phyloP scores from a whole-genome alignment of 495 filamentous ascomycete species.

The Aspergillus incahuasiensis region DNA sequence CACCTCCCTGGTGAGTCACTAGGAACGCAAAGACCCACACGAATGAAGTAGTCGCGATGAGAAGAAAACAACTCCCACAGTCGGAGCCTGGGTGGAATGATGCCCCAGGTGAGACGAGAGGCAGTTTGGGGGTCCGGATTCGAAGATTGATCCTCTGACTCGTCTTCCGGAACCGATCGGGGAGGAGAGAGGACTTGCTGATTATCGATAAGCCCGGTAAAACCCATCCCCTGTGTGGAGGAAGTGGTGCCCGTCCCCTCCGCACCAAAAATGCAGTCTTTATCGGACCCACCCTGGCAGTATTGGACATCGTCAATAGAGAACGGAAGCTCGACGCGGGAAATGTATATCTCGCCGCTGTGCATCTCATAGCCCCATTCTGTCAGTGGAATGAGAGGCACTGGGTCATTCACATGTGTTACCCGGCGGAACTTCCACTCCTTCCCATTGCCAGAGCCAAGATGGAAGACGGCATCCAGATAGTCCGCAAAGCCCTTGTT shows the following conservation, averaged over 20 bases:
- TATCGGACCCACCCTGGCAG: slow-evolving; percentile 69
- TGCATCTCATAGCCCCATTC: slow-evolving; percentile 89
- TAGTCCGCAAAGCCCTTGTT: slow-evolving; percentile 68
- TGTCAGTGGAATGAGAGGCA: slow-evolving; percentile 76
- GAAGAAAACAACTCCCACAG: slow-evolving; percentile 92
- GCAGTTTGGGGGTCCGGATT: slow-evolving; percentile 18
- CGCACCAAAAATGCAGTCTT: slow-evolving; percentile 60
- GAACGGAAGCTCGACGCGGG: slow-evolving; percentile 63
- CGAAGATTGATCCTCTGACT: not conserved
- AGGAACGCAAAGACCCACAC: slow-evolving; percentile 84
- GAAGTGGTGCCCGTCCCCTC: slow-evolving; percentile 17
- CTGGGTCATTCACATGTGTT: slow-evolving; percentile 82
- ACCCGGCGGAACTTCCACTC: slow-evolving; percentile 62
- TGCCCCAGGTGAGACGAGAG: slow-evolving; percentile 28
- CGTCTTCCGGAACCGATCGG: not conserved
- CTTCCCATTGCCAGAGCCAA: slow-evolving; percentile 29
- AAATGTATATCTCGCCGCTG: slow-evolving; percentile 81
- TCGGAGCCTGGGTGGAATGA: slow-evolving; percentile 60
- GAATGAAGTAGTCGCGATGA: slow-evolving; percentile 95
- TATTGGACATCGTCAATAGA: slow-evolving; percentile 58
- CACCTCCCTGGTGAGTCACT: slow-evolving; percentile 55
- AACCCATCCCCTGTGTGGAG: not conserved
- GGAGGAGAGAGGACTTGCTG: slow-evolving; percentile 7
- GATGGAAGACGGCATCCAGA: slow-evolving; percentile 60
- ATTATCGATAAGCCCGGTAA: not conserved